Conservation (phyloP, 2,329 filamentous ascomycete species). For the Fusarium praegraminearum region DNA sequence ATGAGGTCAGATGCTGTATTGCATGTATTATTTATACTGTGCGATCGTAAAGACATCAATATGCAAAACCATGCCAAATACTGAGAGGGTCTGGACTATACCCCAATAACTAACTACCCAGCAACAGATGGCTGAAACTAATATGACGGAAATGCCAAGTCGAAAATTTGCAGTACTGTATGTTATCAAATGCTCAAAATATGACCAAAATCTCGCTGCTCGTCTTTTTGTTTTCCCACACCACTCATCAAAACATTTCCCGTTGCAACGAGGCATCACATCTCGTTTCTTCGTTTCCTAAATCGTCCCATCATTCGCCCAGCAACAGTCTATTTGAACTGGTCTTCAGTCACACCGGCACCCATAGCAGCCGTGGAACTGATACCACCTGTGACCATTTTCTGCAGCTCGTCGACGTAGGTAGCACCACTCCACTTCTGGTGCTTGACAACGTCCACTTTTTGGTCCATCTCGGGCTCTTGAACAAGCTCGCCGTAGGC, state of each 20-base stretch:
- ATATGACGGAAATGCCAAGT: conserved; percentile 9
- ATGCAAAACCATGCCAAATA: too few species aligned
- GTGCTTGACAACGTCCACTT: conserved; percentile 96
- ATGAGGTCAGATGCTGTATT: neutral
- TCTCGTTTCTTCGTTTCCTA: conserved; percentile 5
- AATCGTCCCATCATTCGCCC: neutral
- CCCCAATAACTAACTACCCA: conserved; percentile 15
- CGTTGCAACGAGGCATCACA: neutral
- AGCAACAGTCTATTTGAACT: conserved; percentile 69
- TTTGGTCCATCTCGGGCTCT: conserved; percentile 93
- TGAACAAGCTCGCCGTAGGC: conserved; percentile 98
- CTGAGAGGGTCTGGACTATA: conserved; percentile 1
- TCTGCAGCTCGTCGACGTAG: conserved; percentile 93
- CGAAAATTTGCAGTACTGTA: conserved; percentile 10
- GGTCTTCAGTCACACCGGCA: conserved; percentile 96
- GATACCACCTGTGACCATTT: conserved; percentile 96
- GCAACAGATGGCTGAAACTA: conserved; percentile 16
- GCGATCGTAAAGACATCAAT: neutral
- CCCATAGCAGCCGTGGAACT: conserved; percentile 96
- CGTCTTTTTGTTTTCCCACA: conserved; percentile 22
- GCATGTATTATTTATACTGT: neutral
- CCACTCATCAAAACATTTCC: neutral
- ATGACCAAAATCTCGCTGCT: conserved; percentile 12
- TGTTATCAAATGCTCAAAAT: conserved; percentile 41
- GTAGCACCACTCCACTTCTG: conserved; percentile 98